Percentiles rank a stretch among this genome's conserved stretches.
These are phyloP conservation scores for Polygonum maritimum DNA, from an alignment of 148 eudicot genomes.

Conservation along the genomic window DNA sequence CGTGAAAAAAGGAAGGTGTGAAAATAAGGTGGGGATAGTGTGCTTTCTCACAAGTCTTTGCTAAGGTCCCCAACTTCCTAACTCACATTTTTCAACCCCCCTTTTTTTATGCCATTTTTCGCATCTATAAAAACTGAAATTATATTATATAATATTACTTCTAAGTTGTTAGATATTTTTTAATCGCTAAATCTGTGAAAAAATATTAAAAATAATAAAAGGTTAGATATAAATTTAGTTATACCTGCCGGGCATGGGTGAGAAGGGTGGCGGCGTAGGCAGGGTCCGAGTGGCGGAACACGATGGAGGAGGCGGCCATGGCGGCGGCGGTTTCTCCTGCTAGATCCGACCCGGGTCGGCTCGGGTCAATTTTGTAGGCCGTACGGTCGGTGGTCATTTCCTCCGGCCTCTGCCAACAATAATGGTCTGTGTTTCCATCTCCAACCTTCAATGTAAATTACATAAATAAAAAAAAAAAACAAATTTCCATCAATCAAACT, in stretches of 20 bases:
- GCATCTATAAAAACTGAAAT: not conserved
- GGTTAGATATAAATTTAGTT: not conserved
- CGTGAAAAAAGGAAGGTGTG: constrained; percentile 3
- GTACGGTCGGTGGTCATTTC: constrained; percentile 87
- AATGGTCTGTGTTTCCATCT: constrained; percentile 93
- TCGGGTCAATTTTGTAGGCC: constrained; percentile 76
- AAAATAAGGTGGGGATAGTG: not conserved
- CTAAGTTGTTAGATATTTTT: not conserved
- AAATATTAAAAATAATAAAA: too few relatives aligned
- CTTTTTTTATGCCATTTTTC: not conserved
- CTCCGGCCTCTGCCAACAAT: constrained; percentile 98
- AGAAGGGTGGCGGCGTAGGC: constrained; percentile 62
- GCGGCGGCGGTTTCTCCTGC: constrained; percentile 97
- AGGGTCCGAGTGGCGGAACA: constrained; percentile 55
- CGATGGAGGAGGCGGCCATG: constrained; percentile 86
- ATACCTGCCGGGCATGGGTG: constrained; percentile 79
- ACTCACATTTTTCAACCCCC: too few relatives aligned
- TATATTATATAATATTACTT: not conserved
- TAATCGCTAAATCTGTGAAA: too few relatives aligned
- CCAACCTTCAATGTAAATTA: constrained; percentile 48
- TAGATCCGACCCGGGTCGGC: constrained; percentile 83
- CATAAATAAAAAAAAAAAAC: not conserved
- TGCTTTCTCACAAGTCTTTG: not conserved
- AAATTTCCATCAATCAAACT: not conserved
- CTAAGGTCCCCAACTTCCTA: constrained; percentile 2